These are phyloP conservation scores for Cucumis cinereus DNA, from an alignment of 306 rosid genomes.

Conservation along the genomic window DNA sequence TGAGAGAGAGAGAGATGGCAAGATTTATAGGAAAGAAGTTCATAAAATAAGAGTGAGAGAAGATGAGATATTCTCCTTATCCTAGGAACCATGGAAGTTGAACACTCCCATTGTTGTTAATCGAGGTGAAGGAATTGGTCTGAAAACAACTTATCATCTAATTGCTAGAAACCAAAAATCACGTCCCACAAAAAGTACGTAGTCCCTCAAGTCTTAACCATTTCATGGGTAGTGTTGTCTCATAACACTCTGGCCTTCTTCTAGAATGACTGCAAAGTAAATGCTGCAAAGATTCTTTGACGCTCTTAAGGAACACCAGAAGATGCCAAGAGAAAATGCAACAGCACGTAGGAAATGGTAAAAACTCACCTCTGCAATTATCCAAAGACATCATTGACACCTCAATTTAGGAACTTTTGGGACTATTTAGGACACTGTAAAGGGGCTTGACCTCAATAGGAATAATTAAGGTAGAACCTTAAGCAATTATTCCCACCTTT, in stretches of 20 bases:
- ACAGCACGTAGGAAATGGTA: not conserved
- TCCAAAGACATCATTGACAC: not conserved
- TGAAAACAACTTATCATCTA: not conserved
- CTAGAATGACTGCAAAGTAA: not conserved
- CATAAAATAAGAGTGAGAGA: not conserved
- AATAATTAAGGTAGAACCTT: not conserved
- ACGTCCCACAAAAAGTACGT: not conserved
- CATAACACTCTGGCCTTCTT: not conserved
- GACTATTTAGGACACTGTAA: not conserved
- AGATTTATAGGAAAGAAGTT: not conserved
- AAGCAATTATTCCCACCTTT: not conserved
- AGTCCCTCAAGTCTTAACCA: not conserved
- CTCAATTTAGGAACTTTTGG: not conserved
- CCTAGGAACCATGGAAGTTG: not conserved
- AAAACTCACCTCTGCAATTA: not conserved
- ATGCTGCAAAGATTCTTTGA: not conserved
- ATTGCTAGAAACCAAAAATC: not conserved
- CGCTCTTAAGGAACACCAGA: not conserved
- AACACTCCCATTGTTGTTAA: not conserved
- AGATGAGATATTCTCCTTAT: too few relatives aligned
- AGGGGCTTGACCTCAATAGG: not conserved
- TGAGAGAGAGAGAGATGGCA: not conserved
- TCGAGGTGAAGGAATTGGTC: too few relatives aligned
- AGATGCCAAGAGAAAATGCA: not conserved
- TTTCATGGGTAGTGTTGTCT: not conserved